Evolutionary conservation across 495 filamentous ascomycete genomes (phyloP), one percentile per base, ranked within the genome.

Genomic region (Neurospora sp.): DNA sequence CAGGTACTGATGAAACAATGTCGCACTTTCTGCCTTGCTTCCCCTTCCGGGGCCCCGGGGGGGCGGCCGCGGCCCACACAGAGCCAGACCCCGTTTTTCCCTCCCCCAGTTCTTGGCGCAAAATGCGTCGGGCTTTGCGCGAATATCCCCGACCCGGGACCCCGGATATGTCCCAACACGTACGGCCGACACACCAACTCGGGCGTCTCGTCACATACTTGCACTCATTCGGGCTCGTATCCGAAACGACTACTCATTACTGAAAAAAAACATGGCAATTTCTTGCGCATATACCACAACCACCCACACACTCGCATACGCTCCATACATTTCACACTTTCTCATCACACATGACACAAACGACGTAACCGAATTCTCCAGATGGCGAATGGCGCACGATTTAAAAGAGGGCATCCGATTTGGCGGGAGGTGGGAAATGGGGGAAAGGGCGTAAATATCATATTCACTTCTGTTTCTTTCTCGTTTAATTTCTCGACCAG

Each of bases 331-430:
- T 66, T 66, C 27, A 66, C 14, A 66, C 74, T 71, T 73, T 69
- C 54, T 70, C 23, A 71, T 49, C 37, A 54, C 73, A 49, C 46
- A 66, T 54, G 71, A 72, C 71, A 74, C 72, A 49, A 75, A 66
- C 54, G 71, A 78, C 72, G 77, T 76, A 75, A 73, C 77, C 75
- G 72, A 71, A 69, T 79, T 75, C 76, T 74, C 74, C 72, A 74
- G 41, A 71, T 73, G 78, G 79, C 77, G 79, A 80, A 81, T 78
- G 79, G 79, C 79, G 79, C 76, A 81, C 78, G 75, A 78, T 77
- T 66, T 73, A 77, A 79, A 80, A 80, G 75, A 80, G 74, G 77
- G 79, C 78, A 80, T 80, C 74, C 54, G 54, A 79, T 71, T 77
- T 75, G 54, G 54, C 54, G 27, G 27, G 27, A 66, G 54, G 14